These are phyloP conservation scores for Croton setiger DNA, from an alignment of 441 rosid species.

Conservation along the genomic window DNA sequence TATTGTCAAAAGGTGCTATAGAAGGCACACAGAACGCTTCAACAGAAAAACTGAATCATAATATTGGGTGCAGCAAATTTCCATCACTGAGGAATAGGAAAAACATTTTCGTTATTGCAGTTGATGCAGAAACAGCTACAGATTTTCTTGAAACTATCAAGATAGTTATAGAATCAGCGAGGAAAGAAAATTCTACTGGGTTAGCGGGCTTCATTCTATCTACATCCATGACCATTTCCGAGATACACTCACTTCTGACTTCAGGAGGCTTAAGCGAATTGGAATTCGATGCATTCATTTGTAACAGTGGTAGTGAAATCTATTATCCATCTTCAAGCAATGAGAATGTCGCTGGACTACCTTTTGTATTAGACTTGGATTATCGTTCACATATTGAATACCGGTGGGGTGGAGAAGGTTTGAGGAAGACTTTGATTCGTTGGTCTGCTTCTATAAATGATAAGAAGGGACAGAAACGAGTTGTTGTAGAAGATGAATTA, in stretches of 20 bases:
- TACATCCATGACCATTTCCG: constrained; percentile 71
- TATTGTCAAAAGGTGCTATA: constrained; percentile 46
- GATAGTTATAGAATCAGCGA: constrained; percentile 54
- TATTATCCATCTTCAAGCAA: constrained; percentile 65
- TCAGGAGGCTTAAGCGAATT: constrained; percentile 58
- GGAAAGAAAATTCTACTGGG: constrained; percentile 42
- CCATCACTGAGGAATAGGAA: constrained; percentile 65
- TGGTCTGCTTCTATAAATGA: constrained; percentile 67
- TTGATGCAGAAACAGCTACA: constrained; percentile 47
- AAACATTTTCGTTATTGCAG: constrained; percentile 67
- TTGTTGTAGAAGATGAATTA: constrained; percentile 46
- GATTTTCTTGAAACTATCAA: constrained; percentile 50
- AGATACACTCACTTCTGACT: constrained; percentile 55
- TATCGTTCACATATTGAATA: constrained; percentile 80
- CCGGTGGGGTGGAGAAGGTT: constrained; percentile 92
- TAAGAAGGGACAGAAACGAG: constrained; percentile 45
- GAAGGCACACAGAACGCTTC: constrained; percentile 36
- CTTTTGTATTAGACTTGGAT: constrained; percentile 70
- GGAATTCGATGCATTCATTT: constrained; percentile 84
- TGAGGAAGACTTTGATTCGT: constrained; percentile 81
- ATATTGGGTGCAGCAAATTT: constrained; percentile 36
- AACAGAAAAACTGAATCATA: constrained; percentile 43
- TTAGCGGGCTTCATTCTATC: constrained; percentile 72
- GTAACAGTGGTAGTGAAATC: constrained; percentile 91
- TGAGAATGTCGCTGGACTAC: constrained; percentile 39